Conservation (phyloP, 2,329 filamentous ascomycete genomes). For the Cytospora mali region DNA sequence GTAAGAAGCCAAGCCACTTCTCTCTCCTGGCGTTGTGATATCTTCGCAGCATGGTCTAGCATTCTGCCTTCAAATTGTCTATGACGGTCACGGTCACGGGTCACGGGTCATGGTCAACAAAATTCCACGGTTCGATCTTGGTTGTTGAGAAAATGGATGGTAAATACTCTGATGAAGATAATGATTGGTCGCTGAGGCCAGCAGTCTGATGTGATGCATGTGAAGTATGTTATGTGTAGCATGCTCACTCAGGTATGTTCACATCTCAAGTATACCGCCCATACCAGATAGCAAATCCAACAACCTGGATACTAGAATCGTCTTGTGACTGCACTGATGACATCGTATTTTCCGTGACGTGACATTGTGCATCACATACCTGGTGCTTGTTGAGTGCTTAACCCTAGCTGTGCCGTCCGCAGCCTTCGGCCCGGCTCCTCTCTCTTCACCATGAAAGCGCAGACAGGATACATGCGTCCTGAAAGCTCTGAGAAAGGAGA, state of each 20-base stretch:
- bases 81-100: not conserved
- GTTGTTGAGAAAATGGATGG: conserved; percentile 23
- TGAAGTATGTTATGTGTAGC: conserved; percentile 13
- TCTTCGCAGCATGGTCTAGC: not conserved
- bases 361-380: not conserved
- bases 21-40: not conserved
- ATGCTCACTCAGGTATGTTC: conserved; percentile 21
- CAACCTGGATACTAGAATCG: not conserved
- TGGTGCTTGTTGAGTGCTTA: not conserved
- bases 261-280: conserved; percentile 16
- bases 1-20: conserved; percentile 4
- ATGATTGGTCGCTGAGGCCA: conserved; percentile 4
- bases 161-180: conserved; percentile 5
- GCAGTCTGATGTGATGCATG: conserved; percentile 13
- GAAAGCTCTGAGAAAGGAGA: too few species aligned
- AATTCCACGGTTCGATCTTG: not conserved
- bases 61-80: not conserved
- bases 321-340: not conserved
- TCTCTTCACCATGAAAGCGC: not conserved
- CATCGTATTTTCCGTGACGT: not conserved
- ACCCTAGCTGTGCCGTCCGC: not conserved
- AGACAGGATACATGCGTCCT: too few species aligned
- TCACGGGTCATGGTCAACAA: not conserved
- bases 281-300: conserved; percentile 18
- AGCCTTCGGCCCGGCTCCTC: not conserved